Evolutionary conservation across 139 green algal species (phyloP), one percentile per base, ranked within the genome.

Genomic region (Picochlorum sp.): DNA sequence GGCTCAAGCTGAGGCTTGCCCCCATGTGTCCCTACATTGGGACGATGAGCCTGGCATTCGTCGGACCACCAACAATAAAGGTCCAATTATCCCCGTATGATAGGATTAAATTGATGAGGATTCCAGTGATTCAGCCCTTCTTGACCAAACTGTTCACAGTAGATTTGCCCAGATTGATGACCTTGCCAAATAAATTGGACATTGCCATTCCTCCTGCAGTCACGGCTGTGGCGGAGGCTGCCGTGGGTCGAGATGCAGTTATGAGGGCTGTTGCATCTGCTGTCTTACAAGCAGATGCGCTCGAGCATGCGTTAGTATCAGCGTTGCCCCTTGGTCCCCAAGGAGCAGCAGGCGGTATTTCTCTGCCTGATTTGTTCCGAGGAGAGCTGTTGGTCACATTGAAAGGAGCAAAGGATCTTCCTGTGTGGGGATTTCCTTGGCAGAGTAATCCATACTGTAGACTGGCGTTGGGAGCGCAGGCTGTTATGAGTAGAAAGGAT

Each of bases 1-100:
- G 92, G 92, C 67, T 97, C 55, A 97, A 98, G 77, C 61, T 97
- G 26, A 74, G 90, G 6, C 82, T 97, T 51, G 89, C 91, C 24
- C 91, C 91, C 49, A 85, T 96, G 77, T 86, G 77, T 66, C 91
- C 91, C 24, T 97, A 87, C 72, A 77, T 97, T 30, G 91, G 91
- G 57, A 92, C 86, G 34, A 72, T 97, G 45, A 87, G 73, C 28
- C 63, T 97, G 11, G 90, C 86, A 1, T 97, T 97, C 73, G 86
- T 95, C 63, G 85, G 85, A 7, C 75, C 83, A 5, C 91, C 91
- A 21, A 87, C 78, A 61, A 89, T 97, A 67, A 89, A 92, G 65
- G 81, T 97, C 26, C 88, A 96, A 80, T 83, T 98, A 67, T 80
- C 81, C 24, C 92, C 91, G 5, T 97, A 96, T 87, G 92, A 91